Evolutionary conservation across 2,329 filamentous ascomycete species (phyloP), one percentile per base, ranked within the genome.

Genomic region (Aschersonia sp.): DNA sequence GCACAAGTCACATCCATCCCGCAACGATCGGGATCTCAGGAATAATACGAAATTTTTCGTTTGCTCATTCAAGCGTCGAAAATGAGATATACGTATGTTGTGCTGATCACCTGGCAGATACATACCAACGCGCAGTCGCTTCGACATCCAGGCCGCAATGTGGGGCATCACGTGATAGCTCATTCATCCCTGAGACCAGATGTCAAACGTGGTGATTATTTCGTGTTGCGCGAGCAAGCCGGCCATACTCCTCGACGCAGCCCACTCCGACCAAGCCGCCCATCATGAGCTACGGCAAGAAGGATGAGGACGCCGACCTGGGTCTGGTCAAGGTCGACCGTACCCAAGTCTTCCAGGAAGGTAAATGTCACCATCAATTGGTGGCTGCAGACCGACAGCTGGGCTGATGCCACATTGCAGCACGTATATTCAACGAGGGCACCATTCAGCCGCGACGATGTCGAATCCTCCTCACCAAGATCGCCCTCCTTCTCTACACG

Each of bases 271-370:
- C 59, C 57, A 58, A 60, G 58, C 58, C 60, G 68, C 70, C 69
- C 71, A 80, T 57, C 63, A 95, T 95, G 89, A 92, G 85, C 71
- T 94, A 92, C 79, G 83, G 90, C 75, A 98, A 98, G 75, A 97
- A 95, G 76, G 90, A 98, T 69, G 92, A 97, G 77, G 92, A 98
- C 74, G 87, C 83, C 63, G 90, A 96, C 65, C 79, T 83, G 65
- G 83, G 85, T 63, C 78, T 97, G 73, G 85, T 97, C 75, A 94
- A 90, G 78, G 87, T 97, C 61, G 92, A 98, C 72, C 84, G 94
- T 62, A 96, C 90, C 49, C 88, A 90, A 59, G 92, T 98, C 55
- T 97, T 97, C 68, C 92, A 97, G 74, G 92, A 98, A 83, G 92
- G 92, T 96, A 69, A 63, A 73, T 37, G 29, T 9, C 39, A 29